A percentile compares a stretch with the other conserved stretches of the same genome.
These are phyloP conservation scores for Neurospora pannonica DNA, from an alignment of 495 filamentous ascomycete genomes.

Conservation along the genomic window DNA sequence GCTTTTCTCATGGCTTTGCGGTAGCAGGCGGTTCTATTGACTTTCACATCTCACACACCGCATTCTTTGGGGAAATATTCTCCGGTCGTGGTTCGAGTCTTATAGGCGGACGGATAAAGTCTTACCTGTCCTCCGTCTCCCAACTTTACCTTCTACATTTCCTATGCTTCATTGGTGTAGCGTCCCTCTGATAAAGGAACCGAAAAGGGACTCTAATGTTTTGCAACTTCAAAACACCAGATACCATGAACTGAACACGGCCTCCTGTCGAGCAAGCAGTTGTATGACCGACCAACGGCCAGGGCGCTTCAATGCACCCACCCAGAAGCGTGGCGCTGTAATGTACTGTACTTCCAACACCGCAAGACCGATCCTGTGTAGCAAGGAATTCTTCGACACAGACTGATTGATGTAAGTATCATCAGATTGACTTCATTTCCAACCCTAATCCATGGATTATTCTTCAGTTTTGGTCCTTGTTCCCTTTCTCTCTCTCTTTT, in stretches of 20 bases:
- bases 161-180: background rate
- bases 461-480: too few species aligned
- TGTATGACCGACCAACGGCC: background rate
- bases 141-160: background rate
- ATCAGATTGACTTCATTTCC: background rate
- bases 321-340: background rate
- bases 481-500: too few species aligned
- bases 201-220: background rate
- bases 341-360: background rate
- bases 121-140: background rate
- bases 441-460: too few species aligned
- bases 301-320: background rate
- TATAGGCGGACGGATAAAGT: background rate
- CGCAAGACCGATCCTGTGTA: background rate
- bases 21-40: background rate
- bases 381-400: background rate
- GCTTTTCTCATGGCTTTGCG: background rate
- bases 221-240: background rate
- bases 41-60: background rate
- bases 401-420: too few species aligned
- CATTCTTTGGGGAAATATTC: background rate
- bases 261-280: background rate
- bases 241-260: background rate
- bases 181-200: background rate
- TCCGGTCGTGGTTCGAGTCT: background rate